Evolutionary conservation across 129 eudicot genomes (phyloP), one percentile per base, ranked within the genome.

Genomic region (Flaveria robusta): DNA sequence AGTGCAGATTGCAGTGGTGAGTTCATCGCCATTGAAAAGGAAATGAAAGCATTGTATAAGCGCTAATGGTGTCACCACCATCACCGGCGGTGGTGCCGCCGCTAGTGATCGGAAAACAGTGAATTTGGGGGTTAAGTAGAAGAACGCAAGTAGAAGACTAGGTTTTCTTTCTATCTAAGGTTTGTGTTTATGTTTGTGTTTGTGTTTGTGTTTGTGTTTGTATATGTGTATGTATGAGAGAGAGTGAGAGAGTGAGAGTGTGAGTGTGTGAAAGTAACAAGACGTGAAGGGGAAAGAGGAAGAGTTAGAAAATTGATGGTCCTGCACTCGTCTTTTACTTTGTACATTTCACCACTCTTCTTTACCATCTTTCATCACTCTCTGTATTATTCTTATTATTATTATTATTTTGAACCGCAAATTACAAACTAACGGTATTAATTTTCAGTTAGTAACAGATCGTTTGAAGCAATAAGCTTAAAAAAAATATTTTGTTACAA

Each of bases 1-100:
- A 79, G 18, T 34, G 39, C 39, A 34, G 39, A 34, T 4, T 34
- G 39, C 39, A 34, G 39, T 34, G 39, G 39, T 56, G 80, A 78
- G 37, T 66, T 81, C 83, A 73, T 85, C 75, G 86, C 76, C 77
- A 81, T 82, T 77, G 81, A 78, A 34, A 7, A 4, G 39, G 39
- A 29, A 4, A 29, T 29, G 34, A 5, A 29, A 72, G 88, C 85
- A 81, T 85, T 74, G 81, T 81, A 63, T 73, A 43, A 58, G 45
- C 46, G 42, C 11, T 26, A 5, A 34, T n/a, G 4, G 55, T 29
- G 22, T 6, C 81, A 65, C 41, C 67, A 31, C 39, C 77, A 22
- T 14, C 80, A 66, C 19, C 64, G 50, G 19, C 64, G 62, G 18
- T 70, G 76, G 24, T 42, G 78, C 73, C 60, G 50, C 16, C 46